These are phyloP conservation scores for Limonium bicolor DNA, from an alignment of 148 eudicot genomes.

Conservation along the genomic window DNA sequence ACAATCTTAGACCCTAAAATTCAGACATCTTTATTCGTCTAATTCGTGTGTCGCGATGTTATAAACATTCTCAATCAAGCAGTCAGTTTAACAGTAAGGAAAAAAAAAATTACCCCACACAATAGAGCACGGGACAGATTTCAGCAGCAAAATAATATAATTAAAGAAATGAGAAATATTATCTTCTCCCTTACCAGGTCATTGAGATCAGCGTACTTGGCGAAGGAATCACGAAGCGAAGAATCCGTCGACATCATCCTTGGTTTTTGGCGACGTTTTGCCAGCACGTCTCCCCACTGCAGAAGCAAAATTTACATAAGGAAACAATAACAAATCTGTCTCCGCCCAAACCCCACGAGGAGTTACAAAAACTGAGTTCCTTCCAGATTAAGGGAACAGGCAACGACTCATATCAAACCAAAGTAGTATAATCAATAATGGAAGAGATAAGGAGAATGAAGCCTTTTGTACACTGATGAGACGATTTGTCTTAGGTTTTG, in stretches of 20 bases:
- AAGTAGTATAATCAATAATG: background rate
- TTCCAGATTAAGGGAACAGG: too few relatives aligned
- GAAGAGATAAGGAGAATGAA: background rate
- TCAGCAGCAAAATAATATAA: too few relatives aligned
- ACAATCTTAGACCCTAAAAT: too few relatives aligned
- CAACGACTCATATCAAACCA: background rate
- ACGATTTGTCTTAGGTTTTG: conserved; percentile 24
- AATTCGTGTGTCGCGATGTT: too few relatives aligned
- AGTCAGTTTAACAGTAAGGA: too few relatives aligned
- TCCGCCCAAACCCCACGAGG: background rate
- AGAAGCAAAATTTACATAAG: background rate
- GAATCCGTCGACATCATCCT: conserved; percentile 37
- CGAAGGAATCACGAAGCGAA: conserved; percentile 41
- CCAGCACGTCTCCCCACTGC: conserved; percentile 28
- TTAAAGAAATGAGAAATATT: background rate
- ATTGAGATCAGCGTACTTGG: conserved; percentile 60
- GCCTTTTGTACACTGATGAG: conserved; percentile 17
- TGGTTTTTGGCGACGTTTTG: conserved; percentile 47
- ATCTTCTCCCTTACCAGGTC: conserved; percentile 29
- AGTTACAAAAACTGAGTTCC: background rate
- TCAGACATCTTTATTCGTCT: too few relatives aligned
- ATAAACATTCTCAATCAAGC: too few relatives aligned
- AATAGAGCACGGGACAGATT: too few relatives aligned
- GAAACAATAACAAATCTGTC: background rate
- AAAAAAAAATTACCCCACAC: too few relatives aligned